These are phyloP conservation scores for Chaetomium cochliodes DNA, from an alignment of 495 filamentous ascomycete genomes.

Conservation along the genomic window DNA sequence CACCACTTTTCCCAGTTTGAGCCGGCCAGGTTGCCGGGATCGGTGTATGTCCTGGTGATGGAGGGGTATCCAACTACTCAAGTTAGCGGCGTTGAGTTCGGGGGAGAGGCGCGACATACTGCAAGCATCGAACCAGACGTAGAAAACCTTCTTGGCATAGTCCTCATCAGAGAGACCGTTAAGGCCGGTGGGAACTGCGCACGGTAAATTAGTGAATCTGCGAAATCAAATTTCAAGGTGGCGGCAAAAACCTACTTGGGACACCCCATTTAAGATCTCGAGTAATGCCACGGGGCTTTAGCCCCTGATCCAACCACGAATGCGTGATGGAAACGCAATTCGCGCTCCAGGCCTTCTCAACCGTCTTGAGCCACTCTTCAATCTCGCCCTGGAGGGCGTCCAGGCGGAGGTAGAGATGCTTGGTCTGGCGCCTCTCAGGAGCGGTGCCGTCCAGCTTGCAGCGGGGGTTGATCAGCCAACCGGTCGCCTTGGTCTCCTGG, in stretches of 20 bases:
- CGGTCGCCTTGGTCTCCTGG: constrained; percentile 30
- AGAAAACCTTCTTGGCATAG: constrained; percentile 83
- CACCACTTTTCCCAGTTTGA: constrained; percentile 91
- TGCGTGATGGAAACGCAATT: constrained; percentile 72
- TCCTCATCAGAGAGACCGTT: constrained; percentile 30
- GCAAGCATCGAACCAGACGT: constrained; percentile 98
- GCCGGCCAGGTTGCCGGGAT: constrained; percentile 34
- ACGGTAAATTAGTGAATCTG: constrained; percentile 6
- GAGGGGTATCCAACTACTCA: constrained; percentile 77
- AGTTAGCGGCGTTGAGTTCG: neutral
- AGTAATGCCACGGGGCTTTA: constrained; percentile 86
- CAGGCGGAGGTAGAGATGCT: constrained; percentile 69
- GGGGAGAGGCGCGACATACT: constrained; percentile 35
- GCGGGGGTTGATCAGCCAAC: constrained; percentile 50
- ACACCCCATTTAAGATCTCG: constrained; percentile 89
- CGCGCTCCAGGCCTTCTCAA: constrained; percentile 62
- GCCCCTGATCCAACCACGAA: constrained; percentile 77
- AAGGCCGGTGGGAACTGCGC: constrained; percentile 32
- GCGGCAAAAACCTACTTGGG: constrained; percentile 45
- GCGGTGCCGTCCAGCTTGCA: constrained; percentile 85
- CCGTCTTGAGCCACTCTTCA: constrained; percentile 63
- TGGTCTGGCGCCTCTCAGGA: constrained; percentile 65
- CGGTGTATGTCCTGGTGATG: constrained; percentile 90
- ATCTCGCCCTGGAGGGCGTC: constrained; percentile 76
- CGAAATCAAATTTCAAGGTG: constrained; percentile 21